Conservation (phyloP, 805 yeast species). For the Saccharomyces cerevisiae region DNA sequence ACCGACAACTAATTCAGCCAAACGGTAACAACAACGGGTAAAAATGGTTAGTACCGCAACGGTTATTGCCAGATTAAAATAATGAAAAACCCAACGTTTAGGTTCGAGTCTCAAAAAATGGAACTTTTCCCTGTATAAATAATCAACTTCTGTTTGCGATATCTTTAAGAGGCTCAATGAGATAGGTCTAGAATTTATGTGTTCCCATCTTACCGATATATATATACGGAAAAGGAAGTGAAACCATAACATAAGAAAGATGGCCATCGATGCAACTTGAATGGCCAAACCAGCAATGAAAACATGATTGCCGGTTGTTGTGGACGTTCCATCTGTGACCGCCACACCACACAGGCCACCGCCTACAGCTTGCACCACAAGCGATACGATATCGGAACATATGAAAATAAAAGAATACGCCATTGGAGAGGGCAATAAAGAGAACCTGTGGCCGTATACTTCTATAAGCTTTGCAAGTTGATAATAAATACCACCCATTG, state of each 20-base stretch:
- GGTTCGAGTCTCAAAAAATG: slow-evolving; percentile 23
- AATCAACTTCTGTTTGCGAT: slow-evolving; percentile 16
- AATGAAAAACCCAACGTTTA: slow-evolving; percentile 31
- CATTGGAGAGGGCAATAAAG: slow-evolving; percentile 33
- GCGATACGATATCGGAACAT: slow-evolving; percentile 53
- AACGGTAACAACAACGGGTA: slow-evolving; percentile 63
- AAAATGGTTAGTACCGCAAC: slow-evolving; percentile 47
- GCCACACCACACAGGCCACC: slow-evolving; percentile 62
- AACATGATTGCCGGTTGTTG: slow-evolving; percentile 27
- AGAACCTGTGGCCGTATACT: slow-evolving; percentile 48
- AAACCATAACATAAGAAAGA: slow-evolving; percentile 46
- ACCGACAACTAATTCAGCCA: slow-evolving; percentile 56
- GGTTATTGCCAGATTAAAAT: slow-evolving; percentile 39
- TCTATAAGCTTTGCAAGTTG: slow-evolving; percentile 59
- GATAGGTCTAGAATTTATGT: slow-evolving; percentile 12
- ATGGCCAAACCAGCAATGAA: slow-evolving; percentile 74
- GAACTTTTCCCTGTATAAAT: slow-evolving; percentile 22
- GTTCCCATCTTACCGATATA: slow-evolving; percentile 21
- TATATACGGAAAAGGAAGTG: slow-evolving; percentile 39
- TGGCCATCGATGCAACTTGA: slow-evolving; percentile 63
- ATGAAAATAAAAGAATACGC: slow-evolving; percentile 51
- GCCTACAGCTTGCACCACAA: slow-evolving; percentile 64
- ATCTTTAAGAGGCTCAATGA: slow-evolving; percentile 11
- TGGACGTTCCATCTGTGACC: slow-evolving; percentile 23
- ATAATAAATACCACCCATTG: slow-evolving; percentile 78